Percentiles rank a stretch among this genome's conserved stretches.
These are phyloP conservation scores for Aspergillus sclerotioniger DNA, from an alignment of 495 filamentous ascomycete genomes.

Conservation along the genomic window DNA sequence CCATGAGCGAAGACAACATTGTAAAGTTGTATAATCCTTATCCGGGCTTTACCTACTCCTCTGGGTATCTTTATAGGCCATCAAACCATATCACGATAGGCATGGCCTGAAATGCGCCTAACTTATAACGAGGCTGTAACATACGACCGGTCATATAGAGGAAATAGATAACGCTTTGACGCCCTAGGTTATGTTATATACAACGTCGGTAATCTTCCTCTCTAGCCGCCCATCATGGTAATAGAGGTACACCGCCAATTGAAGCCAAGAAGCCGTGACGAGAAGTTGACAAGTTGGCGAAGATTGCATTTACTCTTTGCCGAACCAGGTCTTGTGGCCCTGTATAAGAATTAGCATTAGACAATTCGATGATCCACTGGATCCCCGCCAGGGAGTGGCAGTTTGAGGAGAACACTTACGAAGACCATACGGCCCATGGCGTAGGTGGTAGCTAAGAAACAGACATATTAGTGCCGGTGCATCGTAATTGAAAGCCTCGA, in stretches of 20 bases:
- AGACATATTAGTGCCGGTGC: conserved; percentile 21
- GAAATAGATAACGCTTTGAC: conserved; percentile 34
- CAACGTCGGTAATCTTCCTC: conserved; percentile 40
- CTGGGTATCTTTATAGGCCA: no score
- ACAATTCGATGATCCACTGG: neutral
- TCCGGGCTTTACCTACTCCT: no score
- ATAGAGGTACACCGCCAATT: conserved; percentile 45
- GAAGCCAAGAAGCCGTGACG: conserved; percentile 19
- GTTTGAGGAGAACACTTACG: conserved; percentile 36
- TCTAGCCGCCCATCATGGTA: conserved; percentile 31
- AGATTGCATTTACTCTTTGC: conserved; percentile 53
- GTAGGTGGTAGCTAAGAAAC: conserved; percentile 47
- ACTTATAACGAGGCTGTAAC: neutral
- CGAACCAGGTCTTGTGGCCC: conserved; percentile 89
- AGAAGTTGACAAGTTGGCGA: conserved; percentile 14
- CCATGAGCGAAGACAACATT: no score
- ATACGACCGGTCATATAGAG: conserved; percentile 15
- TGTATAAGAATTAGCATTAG: conserved; percentile 33
- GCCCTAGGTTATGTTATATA: conserved; percentile 45
- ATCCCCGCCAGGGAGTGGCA: neutral
- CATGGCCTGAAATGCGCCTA: neutral
- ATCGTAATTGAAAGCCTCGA: conserved; percentile 34
- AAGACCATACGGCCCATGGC: conserved; percentile 57
- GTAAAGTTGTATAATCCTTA: no score
- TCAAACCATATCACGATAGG: no score